Evolutionary conservation across 1,139 yeast species (phyloP).

Genomic region (Saccharomycopsis hybrid): DNA sequence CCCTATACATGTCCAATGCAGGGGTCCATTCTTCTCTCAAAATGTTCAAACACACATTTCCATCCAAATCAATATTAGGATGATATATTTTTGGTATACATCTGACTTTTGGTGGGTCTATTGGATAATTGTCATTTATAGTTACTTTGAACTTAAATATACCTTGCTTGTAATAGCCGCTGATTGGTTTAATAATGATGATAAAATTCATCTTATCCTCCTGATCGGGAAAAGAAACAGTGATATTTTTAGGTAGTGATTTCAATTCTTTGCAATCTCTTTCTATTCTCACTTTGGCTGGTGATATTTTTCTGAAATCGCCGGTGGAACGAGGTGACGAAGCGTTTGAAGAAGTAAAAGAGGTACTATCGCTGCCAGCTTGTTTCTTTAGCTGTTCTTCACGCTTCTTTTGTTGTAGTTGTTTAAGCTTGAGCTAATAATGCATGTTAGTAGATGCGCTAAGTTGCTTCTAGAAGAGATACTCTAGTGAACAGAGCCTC

Average conservation of each 20-base stretch:
- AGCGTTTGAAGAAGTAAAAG: background rate
- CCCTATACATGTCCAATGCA: constrained; percentile 73
- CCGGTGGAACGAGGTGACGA: too few relatives aligned
- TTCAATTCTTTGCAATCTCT: constrained; percentile 18
- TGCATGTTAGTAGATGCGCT: too few relatives aligned
- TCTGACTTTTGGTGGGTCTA: constrained; percentile 83
- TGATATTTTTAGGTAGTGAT: constrained; percentile 31
- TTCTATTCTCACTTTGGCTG: constrained; percentile 15
- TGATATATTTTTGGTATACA: constrained; percentile 75
- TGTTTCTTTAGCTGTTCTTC: constrained; percentile 11
- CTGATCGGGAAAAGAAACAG: constrained; percentile 49
- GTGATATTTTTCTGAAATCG: constrained; percentile 4
- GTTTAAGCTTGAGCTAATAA: constrained; percentile 19
- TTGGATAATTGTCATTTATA: constrained; percentile 73
- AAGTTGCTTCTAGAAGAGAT: too few relatives aligned
- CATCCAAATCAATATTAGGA: constrained; percentile 87
- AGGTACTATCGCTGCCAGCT: background rate
- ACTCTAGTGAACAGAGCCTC: too few relatives aligned
- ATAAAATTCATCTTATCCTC: constrained; percentile 48
- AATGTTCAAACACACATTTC: constrained; percentile 87
- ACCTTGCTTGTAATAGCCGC: constrained; percentile 74
- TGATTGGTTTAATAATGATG: constrained; percentile 62
- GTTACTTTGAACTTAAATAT: constrained; percentile 57
- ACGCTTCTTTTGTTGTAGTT: constrained; percentile 19
- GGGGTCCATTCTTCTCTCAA: constrained; percentile 97